These are phyloP conservation scores for Delphinella strobiligena DNA, from an alignment of 2,329 filamentous ascomycete species.

Conservation along the genomic window DNA sequence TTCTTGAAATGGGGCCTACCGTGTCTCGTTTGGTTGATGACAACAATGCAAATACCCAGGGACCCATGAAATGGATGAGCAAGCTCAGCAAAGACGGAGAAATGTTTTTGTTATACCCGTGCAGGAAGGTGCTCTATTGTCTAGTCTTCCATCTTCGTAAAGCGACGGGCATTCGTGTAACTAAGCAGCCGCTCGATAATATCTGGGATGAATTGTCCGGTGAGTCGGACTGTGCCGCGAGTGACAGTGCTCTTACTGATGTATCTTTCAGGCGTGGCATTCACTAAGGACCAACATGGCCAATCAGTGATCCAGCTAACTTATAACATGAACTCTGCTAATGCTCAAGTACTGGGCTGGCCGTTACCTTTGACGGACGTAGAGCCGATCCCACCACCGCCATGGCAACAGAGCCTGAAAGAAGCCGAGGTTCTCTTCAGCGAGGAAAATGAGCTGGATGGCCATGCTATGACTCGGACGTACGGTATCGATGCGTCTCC, in stretches of 20 bases:
- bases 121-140: conserved; percentile 1
- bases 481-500: conserved; percentile 42
- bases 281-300: conserved; percentile 11
- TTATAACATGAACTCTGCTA: conserved; percentile 24
- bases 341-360: conserved; percentile 20
- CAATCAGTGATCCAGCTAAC: conserved; percentile 22
- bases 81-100: conserved; percentile 3
- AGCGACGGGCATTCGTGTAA: background rate
- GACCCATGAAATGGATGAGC: conserved; percentile 13
- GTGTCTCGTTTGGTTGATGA: background rate
- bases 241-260: background rate
- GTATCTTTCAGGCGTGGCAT: conserved; percentile 19
- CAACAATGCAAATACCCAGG: conserved; percentile 5
- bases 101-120: conserved; percentile 5
- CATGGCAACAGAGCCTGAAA: conserved; percentile 29
- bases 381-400: conserved; percentile 11
- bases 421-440: conserved; percentile 32
- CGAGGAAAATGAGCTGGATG: conserved; percentile 37
- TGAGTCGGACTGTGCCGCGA: conserved; percentile 3
- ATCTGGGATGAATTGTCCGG: conserved; percentile 31
- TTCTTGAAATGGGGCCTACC: background rate
- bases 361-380: conserved; percentile 12
- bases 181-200: conserved; percentile 24
- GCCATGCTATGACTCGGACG: conserved; percentile 35
- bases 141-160: conserved; percentile 1